Base-by-base conservation (phyloP, 2,329 filamentous ascomycete genomes). In the Fusarium citri region DNA sequence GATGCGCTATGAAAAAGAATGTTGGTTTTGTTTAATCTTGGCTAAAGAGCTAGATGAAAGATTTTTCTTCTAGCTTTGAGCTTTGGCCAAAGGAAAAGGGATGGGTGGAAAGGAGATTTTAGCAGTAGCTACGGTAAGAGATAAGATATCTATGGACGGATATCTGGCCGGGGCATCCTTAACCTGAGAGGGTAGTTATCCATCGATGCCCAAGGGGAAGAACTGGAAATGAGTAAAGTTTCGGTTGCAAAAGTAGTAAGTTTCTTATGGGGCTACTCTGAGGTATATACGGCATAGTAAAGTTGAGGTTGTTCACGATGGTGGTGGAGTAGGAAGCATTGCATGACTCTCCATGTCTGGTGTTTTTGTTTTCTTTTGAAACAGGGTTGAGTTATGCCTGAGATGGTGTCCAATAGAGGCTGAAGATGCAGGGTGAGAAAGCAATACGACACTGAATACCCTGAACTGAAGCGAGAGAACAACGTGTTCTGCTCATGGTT, bases 201-300 rank as follows among this genome's bases (percentile, higher is more conserved):
- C 22, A 22, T 71, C 40, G 67, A 40, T 69, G 54, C 62, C 57
- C 49, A 70, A 65, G 55, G 30, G 48, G 55, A 48, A 34, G 40
- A 47, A 37, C 12, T 47, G 14, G 28, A 34, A 15, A 30, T 22
- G 28, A 20, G 53, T 48, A 66, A 50, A 59, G 53, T 54, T 61
- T 56, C 49, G 53, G 48, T 10, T 53, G 34, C 3, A 37, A 37
- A 49, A 45, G 49, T 18, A 64, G 20, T 31, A 51, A n/a, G 18
- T 40, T 31, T 26, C 28, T 25, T 46, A 53, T 48, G 37, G 43
- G 31, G 43, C 43, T 16, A 30, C 28, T 20, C 20, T 37, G 57
- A 34, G 46, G 55, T 41, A 20, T 47, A 28, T n/a, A 26, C 16
- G 16, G 41, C 15, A 43, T 16, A 26, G 43, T n/a, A 18, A 47